Conservation (phyloP, 352 stramenopile species). For the Phytophthora lateralis region DNA sequence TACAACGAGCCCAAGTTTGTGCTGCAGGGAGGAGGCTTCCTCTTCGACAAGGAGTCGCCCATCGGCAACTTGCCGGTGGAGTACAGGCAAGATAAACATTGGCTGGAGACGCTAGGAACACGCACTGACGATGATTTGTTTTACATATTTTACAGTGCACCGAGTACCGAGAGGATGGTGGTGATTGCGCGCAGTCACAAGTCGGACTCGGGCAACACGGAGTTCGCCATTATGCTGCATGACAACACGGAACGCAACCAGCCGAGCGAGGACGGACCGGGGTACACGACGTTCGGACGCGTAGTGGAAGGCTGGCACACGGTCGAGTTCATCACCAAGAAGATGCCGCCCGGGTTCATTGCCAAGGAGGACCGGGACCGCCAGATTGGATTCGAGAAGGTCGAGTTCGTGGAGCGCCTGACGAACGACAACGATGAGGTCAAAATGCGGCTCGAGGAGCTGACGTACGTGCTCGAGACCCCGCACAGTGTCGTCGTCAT, state of each 20-base stretch:
- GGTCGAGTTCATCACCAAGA: slow-evolving; percentile 75
- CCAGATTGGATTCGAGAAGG: slow-evolving; percentile 74
- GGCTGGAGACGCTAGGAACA: neutral
- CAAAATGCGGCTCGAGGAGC: slow-evolving; percentile 68
- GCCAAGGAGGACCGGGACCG: slow-evolving; percentile 66
- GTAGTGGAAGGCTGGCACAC: slow-evolving; percentile 82
- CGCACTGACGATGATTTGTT: neutral
- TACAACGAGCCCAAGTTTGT: slow-evolving; percentile 85
- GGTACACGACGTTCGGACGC: slow-evolving; percentile 83
- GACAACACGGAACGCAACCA: slow-evolving; percentile 80
- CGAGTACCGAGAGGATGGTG: slow-evolving; percentile 82
- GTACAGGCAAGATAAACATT: slow-evolving; percentile 36
- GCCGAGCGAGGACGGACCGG: slow-evolving; percentile 62
- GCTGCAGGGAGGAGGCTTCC: slow-evolving; percentile 77
- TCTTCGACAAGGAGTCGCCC: slow-evolving; percentile 73
- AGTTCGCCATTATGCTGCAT: slow-evolving; percentile 88
- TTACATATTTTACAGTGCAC: slow-evolving; percentile 39
- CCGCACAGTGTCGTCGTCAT: slow-evolving; percentile 93
- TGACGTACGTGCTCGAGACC: slow-evolving; percentile 74
- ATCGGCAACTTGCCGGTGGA: slow-evolving; percentile 75
- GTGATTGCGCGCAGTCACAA: slow-evolving; percentile 78
- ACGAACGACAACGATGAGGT: slow-evolving; percentile 66
- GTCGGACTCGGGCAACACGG: slow-evolving; percentile 70
- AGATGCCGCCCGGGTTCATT: slow-evolving; percentile 71
- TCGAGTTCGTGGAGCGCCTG: slow-evolving; percentile 66